Conservation (phyloP, 306 rosid species). For the Mucuna pruriens region DNA sequence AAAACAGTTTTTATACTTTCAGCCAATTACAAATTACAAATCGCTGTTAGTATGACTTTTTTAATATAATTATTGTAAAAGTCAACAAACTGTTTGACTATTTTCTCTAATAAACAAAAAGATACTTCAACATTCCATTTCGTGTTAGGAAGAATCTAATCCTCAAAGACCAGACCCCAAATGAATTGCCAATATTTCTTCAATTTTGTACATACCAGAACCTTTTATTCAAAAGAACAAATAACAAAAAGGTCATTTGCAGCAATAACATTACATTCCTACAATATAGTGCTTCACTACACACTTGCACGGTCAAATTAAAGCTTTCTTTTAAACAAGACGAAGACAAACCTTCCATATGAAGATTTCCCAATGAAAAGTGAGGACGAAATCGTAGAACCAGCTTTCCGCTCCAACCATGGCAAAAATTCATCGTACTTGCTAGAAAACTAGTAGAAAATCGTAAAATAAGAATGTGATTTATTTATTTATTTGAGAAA, state of each 20-base stretch:
- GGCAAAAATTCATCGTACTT: constrained; percentile 54
- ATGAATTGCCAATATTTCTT: neutral
- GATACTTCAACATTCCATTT: neutral
- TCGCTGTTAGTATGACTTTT: no score
- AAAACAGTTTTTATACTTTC: no score
- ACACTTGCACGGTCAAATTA: neutral
- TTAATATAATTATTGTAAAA: no score
- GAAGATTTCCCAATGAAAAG: constrained; percentile 68
- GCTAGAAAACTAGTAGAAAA: constrained; percentile 25
- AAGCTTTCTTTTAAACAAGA: neutral
- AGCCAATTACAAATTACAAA: no score
- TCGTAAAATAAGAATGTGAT: neutral
- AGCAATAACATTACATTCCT: neutral
- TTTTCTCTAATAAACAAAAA: neutral
- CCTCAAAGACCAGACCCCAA: constrained; percentile 3
- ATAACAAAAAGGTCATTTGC: neutral
- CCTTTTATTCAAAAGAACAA: neutral
- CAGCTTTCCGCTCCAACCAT: constrained; percentile 75
- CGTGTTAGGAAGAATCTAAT: neutral
- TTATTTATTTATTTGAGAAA: neutral
- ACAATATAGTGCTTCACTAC: neutral
- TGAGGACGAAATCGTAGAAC: constrained; percentile 51
- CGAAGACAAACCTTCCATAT: constrained; percentile 50
- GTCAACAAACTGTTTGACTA: no score
- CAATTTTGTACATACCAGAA: neutral